Base-by-base conservation (phyloP, 2,329 filamentous ascomycete species). In the Botrytis medusae region DNA sequence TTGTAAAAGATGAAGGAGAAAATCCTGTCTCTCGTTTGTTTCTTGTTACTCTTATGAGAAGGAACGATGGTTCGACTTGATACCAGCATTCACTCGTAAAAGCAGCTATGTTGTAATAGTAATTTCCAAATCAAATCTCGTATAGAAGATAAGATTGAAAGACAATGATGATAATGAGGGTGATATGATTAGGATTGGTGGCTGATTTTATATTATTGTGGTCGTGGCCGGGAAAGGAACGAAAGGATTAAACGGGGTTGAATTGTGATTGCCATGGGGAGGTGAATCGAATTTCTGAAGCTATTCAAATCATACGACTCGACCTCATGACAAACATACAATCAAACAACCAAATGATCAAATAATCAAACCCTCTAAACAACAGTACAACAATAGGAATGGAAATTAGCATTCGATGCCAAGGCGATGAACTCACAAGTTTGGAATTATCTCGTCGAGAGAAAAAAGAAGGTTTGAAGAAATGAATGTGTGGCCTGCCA, bases 401-500 rank as follows among this genome's bases (percentile, higher is more conserved):
- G 29, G 37, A 46, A 25, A 51, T 51, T 29, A 54, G 59, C 42
- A 71, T 51, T 40, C 3, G 10, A 32, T 69, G 65, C 65, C 48
- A 37, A 57, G 48, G 37, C 4, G 18, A 14, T 32, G n/a, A 69
- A 72, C 62, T 69, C 42, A 72, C 62, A 60, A 64, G 32, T 51
- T 29, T 63, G 16, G 29, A 72, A 72, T 57, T 44, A 59, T 34
- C 34, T 68, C 48, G 70, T 29, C 29, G 62, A 61, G 25, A 7
- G 8, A n/a, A 69, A 46, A 22, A 71, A 54, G 29, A 46, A 42
- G 54, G 29, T 22, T 32, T n/a, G 37, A 44, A 42, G 51, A 72
- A 72, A 72, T 42, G 71, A 72, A 42, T 69, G 63, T 37, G 51
- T 60, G 37, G 63, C 42, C 64, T n/a, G 63, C 51, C 54, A 61